A percentile compares a stretch with the other conserved stretches of the same genome.
Evolutionary conservation across 139 green algal species (phyloP).

Genomic region (Penium margaritaceum): DNA sequence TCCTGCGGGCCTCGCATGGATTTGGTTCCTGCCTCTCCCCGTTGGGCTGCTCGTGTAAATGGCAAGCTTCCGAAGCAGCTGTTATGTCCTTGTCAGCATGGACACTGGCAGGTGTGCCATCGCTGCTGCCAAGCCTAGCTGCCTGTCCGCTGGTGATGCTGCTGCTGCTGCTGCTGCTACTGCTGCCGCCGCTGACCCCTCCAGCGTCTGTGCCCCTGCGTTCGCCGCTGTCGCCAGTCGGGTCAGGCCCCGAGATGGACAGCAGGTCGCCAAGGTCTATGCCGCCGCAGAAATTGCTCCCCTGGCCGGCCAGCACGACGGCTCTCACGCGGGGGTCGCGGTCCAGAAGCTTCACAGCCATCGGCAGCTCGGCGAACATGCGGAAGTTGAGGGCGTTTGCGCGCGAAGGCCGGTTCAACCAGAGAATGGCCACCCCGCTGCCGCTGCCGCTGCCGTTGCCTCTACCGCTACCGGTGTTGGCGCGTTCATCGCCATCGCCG

Average conservation of each 20-base stretch:
- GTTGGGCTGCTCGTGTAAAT: not conserved
- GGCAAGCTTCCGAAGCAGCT: not conserved
- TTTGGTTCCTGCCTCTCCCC: no score
- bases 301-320: constrained; percentile 56
- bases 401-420: not conserved
- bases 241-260: no score
- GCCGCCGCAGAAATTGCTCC: constrained; percentile 67
- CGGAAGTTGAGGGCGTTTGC: constrained; percentile 19
- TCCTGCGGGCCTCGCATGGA: constrained; percentile 19
- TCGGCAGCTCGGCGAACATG: constrained; percentile 30
- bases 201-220: constrained; percentile 28
- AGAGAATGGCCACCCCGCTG: constrained; percentile 8
- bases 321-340: not conserved
- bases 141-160: not conserved
- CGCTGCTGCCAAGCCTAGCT: not conserved
- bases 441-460: no score
- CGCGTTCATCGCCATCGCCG: not conserved
- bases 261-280: constrained; percentile 57
- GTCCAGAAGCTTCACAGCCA: constrained; percentile 11
- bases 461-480: no score
- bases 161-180: not conserved
- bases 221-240: no score
- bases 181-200: not conserved
- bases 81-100: not conserved
- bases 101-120: not conserved